Evolutionary conservation across 208 protist genomes (phyloP).

Genomic region (Wallacemonas sp.): DNA sequence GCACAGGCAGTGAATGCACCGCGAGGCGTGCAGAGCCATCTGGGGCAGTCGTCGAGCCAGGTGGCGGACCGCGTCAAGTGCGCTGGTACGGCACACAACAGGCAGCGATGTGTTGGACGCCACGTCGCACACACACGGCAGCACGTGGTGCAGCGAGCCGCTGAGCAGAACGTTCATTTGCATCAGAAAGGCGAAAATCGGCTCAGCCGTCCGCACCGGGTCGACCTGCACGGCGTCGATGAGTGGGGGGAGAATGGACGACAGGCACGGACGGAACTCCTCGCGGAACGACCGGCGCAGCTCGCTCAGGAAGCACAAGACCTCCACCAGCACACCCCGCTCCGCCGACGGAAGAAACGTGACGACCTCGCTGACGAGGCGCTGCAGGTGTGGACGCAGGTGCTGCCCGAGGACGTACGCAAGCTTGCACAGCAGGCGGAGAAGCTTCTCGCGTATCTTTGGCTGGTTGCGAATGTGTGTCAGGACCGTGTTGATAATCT

Average conservation of each 20-base stretch:
- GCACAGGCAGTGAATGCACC: conserved; percentile 82
- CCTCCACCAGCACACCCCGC: conserved; percentile 58
- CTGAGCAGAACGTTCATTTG: conserved; percentile 77
- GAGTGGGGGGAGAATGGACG: conserved; percentile 68
- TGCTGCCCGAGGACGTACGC: conserved; percentile 62
- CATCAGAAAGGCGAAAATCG: conserved; percentile 77
- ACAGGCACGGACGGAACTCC: conserved; percentile 82
- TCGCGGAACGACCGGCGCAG: conserved; percentile 72
- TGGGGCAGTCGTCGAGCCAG: conserved; percentile 70
- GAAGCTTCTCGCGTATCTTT: conserved; percentile 68
- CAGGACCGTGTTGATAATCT: conserved; percentile 69
- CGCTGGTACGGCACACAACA: conserved; percentile 49
- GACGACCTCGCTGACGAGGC: conserved; percentile 55
- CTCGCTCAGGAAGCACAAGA: conserved; percentile 70
- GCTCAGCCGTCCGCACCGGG: conserved; percentile 47
- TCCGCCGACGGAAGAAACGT: conserved; percentile 60
- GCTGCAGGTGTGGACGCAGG: conserved; percentile 65
- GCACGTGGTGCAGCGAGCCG: conserved; percentile 75
- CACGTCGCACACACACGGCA: conserved; percentile 82
- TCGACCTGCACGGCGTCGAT: conserved; percentile 62
- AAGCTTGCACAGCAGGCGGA: conserved; percentile 59
- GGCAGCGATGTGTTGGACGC: conserved; percentile 59
- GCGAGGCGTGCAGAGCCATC: conserved; percentile 72
- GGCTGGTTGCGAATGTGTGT: conserved; percentile 52
- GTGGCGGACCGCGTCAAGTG: conserved; percentile 63